Conservation (phyloP, 352 stramenopile genomes). For the Thalassiosira ordinaria region DNA sequence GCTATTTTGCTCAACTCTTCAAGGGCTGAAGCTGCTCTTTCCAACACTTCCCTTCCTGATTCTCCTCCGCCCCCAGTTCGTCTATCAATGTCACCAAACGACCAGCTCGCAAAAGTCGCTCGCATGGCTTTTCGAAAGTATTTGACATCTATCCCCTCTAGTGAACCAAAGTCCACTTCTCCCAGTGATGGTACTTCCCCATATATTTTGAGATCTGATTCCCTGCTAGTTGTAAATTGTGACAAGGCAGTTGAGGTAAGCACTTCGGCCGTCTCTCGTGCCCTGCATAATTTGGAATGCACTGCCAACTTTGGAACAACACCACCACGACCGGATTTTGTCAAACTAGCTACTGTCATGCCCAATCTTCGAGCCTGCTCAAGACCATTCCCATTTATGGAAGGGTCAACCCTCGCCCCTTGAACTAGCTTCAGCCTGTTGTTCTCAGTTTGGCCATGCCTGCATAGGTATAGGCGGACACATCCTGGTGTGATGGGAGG, state of each 20-base stretch:
- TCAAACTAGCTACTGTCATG: constrained; percentile 50
- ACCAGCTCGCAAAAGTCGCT: constrained; percentile 67
- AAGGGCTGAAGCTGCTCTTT: constrained; percentile 51
- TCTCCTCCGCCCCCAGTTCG: constrained; percentile 61
- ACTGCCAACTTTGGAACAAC: constrained; percentile 51
- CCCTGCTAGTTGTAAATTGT: constrained; percentile 3
- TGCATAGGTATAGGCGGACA: constrained; percentile 74
- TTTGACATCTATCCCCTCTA: constrained; percentile 69
- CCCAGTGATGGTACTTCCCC: constrained; percentile 34
- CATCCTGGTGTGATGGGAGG: constrained; percentile 61
- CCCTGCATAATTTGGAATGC: constrained; percentile 65
- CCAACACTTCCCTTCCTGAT: constrained; percentile 67
- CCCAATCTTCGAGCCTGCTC: constrained; percentile 59
- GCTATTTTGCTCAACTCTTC: constrained; percentile 41
- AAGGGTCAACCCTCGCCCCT: constrained; percentile 70
- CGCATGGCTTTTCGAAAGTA: constrained; percentile 59
- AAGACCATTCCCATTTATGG: constrained; percentile 71
- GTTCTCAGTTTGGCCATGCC: constrained; percentile 85
- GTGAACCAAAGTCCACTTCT: constrained; percentile 79
- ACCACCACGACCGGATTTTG: constrained; percentile 4
- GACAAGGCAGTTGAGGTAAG: constrained; percentile 44
- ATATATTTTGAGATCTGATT: constrained; percentile 29
- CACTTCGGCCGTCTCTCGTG: constrained; percentile 67
- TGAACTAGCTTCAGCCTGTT: constrained; percentile 77
- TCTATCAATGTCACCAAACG: constrained; percentile 69